Evolutionary conservation across 2,329 filamentous ascomycete genomes (phyloP).

Genomic region (Hypoxylon sp.): DNA sequence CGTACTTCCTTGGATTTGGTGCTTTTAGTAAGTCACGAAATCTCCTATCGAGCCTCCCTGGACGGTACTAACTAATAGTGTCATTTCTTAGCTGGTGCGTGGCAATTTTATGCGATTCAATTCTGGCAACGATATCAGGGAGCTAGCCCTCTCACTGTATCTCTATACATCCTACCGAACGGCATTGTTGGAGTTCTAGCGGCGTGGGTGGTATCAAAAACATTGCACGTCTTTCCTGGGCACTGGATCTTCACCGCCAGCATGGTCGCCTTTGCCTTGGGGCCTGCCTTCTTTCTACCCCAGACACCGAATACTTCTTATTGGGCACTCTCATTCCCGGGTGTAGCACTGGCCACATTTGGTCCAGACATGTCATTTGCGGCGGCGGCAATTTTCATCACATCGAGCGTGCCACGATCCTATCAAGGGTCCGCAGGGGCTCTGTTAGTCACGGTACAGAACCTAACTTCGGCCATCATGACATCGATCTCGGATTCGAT

Average conservation of each 20-base stretch:
- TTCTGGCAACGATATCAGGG: conserved; percentile 51
- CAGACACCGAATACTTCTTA: conserved; percentile 53
- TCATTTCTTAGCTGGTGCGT: conserved; percentile 37
- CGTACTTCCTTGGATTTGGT: conserved; percentile 54
- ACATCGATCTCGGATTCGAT: conserved; percentile 47
- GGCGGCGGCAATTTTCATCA: conserved; percentile 59
- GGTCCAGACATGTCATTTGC: conserved; percentile 58
- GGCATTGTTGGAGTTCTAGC: conserved; percentile 55
- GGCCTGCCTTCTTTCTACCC: conserved; percentile 40
- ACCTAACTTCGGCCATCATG: conserved; percentile 55
- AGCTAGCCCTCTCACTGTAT: conserved; percentile 50
- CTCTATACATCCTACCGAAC: conserved; percentile 56
- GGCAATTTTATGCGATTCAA: conserved; percentile 51
- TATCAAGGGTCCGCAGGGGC: conserved; percentile 58
- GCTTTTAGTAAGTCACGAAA: conserved; percentile 35
- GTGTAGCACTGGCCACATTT: conserved; percentile 55
- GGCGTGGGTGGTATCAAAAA: conserved; percentile 55
- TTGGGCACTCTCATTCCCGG: conserved; percentile 56
- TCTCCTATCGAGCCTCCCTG: neutral
- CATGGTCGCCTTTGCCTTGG: conserved; percentile 47
- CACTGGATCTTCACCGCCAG: conserved; percentile 56
- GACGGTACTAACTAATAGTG: conserved; percentile 5
- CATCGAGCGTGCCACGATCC: conserved; percentile 54
- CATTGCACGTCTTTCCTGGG: conserved; percentile 55
- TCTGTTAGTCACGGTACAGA: conserved; percentile 57